Evolutionary conservation across 1,139 yeast genomes (phyloP), one percentile per base, ranked within the genome.

Genomic region (Geotrichum restrictum): DNA sequence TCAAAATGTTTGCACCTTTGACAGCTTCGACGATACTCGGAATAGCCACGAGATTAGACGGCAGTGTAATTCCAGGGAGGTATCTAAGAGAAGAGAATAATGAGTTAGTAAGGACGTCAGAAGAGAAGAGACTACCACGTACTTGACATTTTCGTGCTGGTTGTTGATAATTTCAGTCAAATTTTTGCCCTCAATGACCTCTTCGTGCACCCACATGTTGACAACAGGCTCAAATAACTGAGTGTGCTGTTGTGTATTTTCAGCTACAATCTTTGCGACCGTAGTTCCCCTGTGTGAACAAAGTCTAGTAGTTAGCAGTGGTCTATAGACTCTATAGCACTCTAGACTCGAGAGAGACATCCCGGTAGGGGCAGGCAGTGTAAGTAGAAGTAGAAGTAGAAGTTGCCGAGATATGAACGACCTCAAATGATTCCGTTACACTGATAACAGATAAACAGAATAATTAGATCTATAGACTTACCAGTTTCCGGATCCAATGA

Each of bases 171-270:
- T 88, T 56, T 87, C 91, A 31, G 97, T 88, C 64, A 91, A 76
- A 51, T 87, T 69, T 72, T 70, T 56, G 85, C 96, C 82, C 42
- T 70, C 64, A 53, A 74, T 64, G 56, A 76, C 68, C 72, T 91
- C 98, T 70, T 91, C 91, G 64, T 77, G 87, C 29, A 91, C 98
- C 98, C 98, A 91, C 97, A 91, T 89, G 62, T 82, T 80, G 45
- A 91, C 96, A 48, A 78, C 73, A 54, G 73, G 70, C 51, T 80
- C 78, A 67, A 91, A 91, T 59, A 86, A 70, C 41, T 80, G 75
- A 22, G 88, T 82, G 71, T 85, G 78, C 61, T 79, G 83, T 40
- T 75, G 75, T 45, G 91, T 74, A 71, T 88, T 89, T 71, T 91
- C 97, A 36, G 96, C 89, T 38, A 89, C 83, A 49, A 91, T 84